Conservation (phyloP, 2,329 filamentous ascomycete genomes). For the Hortaea sp. region DNA sequence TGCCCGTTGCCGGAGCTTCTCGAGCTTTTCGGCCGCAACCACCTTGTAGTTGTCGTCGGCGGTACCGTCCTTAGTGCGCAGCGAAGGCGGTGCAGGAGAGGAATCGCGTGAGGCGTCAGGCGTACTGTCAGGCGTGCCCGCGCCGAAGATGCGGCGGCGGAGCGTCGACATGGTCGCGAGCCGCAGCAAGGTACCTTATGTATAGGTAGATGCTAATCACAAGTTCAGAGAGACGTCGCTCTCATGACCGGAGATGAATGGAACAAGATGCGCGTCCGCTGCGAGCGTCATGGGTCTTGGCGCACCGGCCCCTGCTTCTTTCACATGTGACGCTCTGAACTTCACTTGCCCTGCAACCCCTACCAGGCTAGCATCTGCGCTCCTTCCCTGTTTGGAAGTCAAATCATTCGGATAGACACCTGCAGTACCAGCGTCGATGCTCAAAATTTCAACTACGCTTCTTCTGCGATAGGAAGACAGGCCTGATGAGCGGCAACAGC, state of each 20-base stretch:
- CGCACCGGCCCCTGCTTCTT: not conserved
- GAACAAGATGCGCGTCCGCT: not conserved
- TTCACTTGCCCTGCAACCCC: not conserved
- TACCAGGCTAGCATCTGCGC: not conserved
- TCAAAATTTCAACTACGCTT: too few species aligned
- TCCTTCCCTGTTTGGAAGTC: not conserved
- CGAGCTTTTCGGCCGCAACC: slow-evolving; percentile 41
- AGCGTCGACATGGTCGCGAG: slow-evolving; percentile 21
- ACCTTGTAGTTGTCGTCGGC: slow-evolving; percentile 34
- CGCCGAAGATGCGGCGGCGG: slow-evolving; percentile 26
- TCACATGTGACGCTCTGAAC: not conserved
- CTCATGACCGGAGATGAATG: too few species aligned
- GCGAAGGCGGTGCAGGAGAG: slow-evolving; percentile 25
- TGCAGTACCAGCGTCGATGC: too few species aligned
- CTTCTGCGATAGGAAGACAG: not conserved
- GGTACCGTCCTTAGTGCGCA: slow-evolving; percentile 15
- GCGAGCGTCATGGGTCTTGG: not conserved
- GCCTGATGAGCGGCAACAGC: slow-evolving; percentile 8
- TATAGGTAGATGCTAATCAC: too few species aligned
- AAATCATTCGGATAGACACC: too few species aligned
- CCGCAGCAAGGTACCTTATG: not conserved
- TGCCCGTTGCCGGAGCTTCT: slow-evolving; percentile 28
- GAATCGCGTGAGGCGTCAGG: slow-evolving; percentile 30
- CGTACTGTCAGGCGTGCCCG: slow-evolving; percentile 14
- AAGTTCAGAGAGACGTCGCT: too few species aligned